A percentile compares a stretch with the other conserved stretches of the same genome.
phyloP scores from a whole-genome alignment of 2,329 filamentous ascomycete species.

The Sphaerulina vaccinii region DNA sequence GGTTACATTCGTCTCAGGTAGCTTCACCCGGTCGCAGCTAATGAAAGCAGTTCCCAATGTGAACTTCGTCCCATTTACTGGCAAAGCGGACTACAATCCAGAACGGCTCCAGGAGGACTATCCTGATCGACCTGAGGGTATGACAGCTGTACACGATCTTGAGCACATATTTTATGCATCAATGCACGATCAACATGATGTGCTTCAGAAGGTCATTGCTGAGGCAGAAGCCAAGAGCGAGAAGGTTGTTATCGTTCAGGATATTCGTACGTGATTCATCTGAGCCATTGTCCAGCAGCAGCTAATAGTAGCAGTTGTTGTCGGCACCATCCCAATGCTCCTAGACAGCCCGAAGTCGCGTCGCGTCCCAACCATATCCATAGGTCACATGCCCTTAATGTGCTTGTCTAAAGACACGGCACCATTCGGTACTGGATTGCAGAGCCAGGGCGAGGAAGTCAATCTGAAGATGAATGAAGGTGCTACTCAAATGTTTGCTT shows the following conservation, averaged over 20 bases:
- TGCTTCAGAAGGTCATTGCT: conserved; percentile 9
- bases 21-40: conserved; percentile 38
- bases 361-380: conserved; percentile 16
- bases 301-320: not conserved
- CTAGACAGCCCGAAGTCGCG: conserved; percentile 3
- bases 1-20: conserved; percentile 45
- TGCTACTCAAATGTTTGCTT: conserved; percentile 27
- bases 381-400: conserved; percentile 36
- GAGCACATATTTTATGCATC: conserved; percentile 10
- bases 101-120: conserved; percentile 29
- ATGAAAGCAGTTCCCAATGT: conserved; percentile 41
- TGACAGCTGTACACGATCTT: conserved; percentile 12
- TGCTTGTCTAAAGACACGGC: conserved; percentile 42
- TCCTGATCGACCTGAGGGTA: conserved; percentile 29
- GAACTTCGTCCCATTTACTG: conserved; percentile 37
- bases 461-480: conserved; percentile 35
- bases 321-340: conserved; percentile 1
- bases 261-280: conserved; percentile 6
- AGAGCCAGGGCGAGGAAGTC: conserved; percentile 40
- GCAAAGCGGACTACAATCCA: conserved; percentile 27
- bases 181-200: conserved; percentile 8
- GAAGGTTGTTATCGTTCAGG: conserved; percentile 7
- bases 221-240: not conserved
- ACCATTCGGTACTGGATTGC: conserved; percentile 43
- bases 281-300: no score